Conservation (phyloP, 352 stramenopile species). For the Achlya hypogyna region DNA sequence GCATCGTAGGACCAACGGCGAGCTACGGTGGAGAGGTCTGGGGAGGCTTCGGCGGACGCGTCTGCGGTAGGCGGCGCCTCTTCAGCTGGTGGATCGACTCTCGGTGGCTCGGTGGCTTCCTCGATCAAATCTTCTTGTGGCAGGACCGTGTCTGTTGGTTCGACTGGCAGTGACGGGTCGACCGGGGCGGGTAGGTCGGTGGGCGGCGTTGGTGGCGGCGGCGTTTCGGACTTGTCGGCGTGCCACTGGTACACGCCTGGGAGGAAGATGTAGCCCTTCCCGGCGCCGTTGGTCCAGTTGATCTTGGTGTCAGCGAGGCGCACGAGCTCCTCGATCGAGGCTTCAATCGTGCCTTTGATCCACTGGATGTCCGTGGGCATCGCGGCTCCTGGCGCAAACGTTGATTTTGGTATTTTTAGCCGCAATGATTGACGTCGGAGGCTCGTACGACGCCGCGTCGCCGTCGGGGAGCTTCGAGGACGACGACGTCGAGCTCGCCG, state of each 20-base stretch:
- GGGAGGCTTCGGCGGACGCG: too few species aligned
- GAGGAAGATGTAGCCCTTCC: conserved; percentile 41
- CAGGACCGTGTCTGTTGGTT: too few species aligned
- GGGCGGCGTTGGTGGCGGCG: background rate
- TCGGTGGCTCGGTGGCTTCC: too few species aligned
- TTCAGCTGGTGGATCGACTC: background rate
- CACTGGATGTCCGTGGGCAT: conserved; percentile 13
- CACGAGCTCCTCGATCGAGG: conserved; percentile 14
- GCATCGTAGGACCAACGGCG: too few species aligned
- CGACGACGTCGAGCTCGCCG: conserved; percentile 1
- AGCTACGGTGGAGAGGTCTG: too few species aligned
- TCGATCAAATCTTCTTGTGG: too few species aligned
- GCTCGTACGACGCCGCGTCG: background rate
- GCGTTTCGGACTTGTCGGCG: background rate
- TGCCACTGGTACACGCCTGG: conserved; percentile 42
- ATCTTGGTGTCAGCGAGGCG: conserved; percentile 18
- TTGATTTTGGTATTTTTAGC: background rate
- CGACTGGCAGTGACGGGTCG: too few species aligned
- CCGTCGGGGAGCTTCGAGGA: background rate
- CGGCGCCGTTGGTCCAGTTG: conserved; percentile 9
- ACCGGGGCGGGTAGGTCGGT: background rate
- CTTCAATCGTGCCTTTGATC: conserved; percentile 11
- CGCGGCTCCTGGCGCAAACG: background rate
- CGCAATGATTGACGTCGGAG: background rate
- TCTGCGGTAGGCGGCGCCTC: too few species aligned